Evolutionary conservation across 768 basidiomycete genomes (phyloP), one percentile per base, ranked within the genome.

Genomic region (Mycena rosella): DNA sequence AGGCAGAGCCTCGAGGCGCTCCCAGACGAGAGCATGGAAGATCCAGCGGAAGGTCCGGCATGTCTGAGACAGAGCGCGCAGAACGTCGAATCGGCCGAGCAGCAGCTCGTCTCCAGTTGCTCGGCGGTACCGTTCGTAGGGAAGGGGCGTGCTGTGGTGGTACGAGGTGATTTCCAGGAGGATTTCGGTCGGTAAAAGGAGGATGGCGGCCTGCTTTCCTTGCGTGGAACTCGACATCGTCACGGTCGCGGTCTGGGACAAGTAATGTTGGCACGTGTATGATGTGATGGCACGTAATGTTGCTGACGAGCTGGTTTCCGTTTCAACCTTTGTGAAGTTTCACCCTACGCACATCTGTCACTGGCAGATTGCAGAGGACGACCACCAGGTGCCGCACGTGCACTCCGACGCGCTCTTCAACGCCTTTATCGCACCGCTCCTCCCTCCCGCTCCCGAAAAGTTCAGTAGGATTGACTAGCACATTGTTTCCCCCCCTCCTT

Each of bases 101-200:
- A 67, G 65, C 1, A 55, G 32, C 11, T 47, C 36, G 3, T 51
- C 63, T 24, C 52, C 7, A 1, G 42, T 20, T 42, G 40, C 24
- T 40, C 17, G 22, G 14, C 32, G 54, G 22, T 49, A 30, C 14
- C 53, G 17, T 27, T 67, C 65, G 54, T 55, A 67, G 3, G 65
- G 59, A 4, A 61, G 3, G 20, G 44, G 48, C 9, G 58, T 48
- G 52, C 49, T 40, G 38, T 67, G 47, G 24, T 48, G 56, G 45
- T 67, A 67, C 20, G 44, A 53, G 22, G 42, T 42, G 30, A 67
- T 56, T 51, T 67, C 65, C 26, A 67, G 60, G 3, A 67, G 45
- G 36, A 67, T 56, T 47, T 67, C 65, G 15, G 54, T 36, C 2
- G 65, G 65, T 8, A 67, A 0, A 14, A 2, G 13, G 53, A 67